These are phyloP conservation scores for Eucalyptus decipiens DNA, from an alignment of 345 rosid species.

Conservation along the genomic window DNA sequence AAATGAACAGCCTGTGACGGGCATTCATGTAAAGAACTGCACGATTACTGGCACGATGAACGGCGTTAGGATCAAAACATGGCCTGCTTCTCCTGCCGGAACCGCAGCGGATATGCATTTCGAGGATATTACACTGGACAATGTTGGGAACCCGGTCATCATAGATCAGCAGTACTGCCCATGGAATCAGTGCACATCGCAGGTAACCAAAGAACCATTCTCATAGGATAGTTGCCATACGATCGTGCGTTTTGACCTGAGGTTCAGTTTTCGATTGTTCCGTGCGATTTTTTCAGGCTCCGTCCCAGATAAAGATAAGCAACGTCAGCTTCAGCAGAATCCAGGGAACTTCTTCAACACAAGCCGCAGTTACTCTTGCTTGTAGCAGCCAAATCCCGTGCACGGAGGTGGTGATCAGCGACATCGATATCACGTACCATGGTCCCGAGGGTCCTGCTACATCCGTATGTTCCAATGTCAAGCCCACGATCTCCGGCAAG, in stretches of 20 bases:
- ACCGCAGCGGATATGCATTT: constrained; percentile 14
- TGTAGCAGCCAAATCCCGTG: constrained; percentile 35
- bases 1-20: constrained; percentile 19
- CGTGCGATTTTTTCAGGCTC: background rate
- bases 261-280: background rate
- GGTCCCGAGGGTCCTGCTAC: background rate
- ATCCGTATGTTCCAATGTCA: background rate
- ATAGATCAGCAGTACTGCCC: constrained; percentile 36
- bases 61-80: constrained; percentile 49
- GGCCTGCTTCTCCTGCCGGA: constrained; percentile 26
- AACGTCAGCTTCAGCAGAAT: constrained; percentile 30
- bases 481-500: background rate
- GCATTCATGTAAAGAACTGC: constrained; percentile 16
- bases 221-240: background rate
- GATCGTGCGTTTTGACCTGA: background rate
- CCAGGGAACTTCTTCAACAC: constrained; percentile 31
- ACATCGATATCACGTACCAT: background rate
- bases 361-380: constrained; percentile 15
- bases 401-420: background rate
- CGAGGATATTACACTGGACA: constrained; percentile 13
- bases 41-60: constrained; percentile 13
- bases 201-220: background rate
- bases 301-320: constrained; percentile 3
- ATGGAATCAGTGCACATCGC: background rate
- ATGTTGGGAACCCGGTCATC: constrained; percentile 14